Conservation (phyloP, 2,329 filamentous ascomycete genomes). For the Aspergillus udagawae region DNA sequence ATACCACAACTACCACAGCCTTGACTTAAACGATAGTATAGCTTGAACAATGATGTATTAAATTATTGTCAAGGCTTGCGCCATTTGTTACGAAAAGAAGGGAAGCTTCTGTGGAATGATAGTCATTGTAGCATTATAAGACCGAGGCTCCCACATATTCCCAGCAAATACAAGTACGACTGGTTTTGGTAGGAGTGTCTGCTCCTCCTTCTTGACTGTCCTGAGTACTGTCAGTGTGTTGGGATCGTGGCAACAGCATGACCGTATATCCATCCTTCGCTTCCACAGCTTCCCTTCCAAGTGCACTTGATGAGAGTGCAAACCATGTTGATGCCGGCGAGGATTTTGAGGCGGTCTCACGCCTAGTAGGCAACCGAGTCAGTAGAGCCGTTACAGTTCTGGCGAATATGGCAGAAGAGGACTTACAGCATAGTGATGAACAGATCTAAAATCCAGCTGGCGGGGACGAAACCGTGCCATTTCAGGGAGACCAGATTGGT, state of each 20-base stretch:
- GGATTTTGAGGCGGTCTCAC: slow-evolving; percentile 12
- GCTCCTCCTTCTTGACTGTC: slow-evolving; percentile 1
- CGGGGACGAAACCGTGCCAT: slow-evolving; percentile 41
- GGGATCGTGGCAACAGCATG: slow-evolving; percentile 14
- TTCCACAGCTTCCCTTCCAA: slow-evolving; percentile 36
- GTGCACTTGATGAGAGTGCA: slow-evolving; percentile 27
- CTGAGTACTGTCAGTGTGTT: background rate
- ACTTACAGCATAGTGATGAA: slow-evolving; percentile 37
- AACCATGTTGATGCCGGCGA: slow-evolving; percentile 27
- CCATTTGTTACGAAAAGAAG: background rate
- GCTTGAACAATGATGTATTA: background rate
- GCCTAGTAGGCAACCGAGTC: slow-evolving; percentile 9
- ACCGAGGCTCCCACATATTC: slow-evolving; percentile 34
- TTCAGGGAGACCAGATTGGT: slow-evolving; percentile 34
- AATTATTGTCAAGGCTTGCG: background rate
- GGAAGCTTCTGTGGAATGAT: background rate
- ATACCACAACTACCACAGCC: background rate
- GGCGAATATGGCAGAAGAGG: background rate
- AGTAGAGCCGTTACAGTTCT: slow-evolving; percentile 3
- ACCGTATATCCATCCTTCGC: slow-evolving; percentile 39
- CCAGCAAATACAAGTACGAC: slow-evolving; percentile 33
- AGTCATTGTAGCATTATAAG: background rate
- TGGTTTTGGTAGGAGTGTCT: background rate
- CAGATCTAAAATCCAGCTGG: slow-evolving; percentile 37
- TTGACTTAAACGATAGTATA: background rate